Evolutionary conservation across 345 rosid species (phyloP).

Genomic region (Eucalyptus globulus): DNA sequence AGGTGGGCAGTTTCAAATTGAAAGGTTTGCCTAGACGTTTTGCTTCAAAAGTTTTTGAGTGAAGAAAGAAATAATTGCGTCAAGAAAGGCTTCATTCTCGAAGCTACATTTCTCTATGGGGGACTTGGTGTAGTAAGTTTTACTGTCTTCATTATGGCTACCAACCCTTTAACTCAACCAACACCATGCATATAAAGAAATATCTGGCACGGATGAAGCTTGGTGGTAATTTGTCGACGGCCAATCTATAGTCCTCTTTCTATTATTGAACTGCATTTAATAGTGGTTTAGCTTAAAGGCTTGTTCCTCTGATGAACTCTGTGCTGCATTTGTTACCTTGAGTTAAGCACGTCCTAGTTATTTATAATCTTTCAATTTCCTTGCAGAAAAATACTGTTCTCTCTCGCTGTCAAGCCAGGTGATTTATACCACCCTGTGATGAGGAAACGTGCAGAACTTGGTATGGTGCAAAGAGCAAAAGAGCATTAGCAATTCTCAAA

Average conservation of each 20-base stretch:
- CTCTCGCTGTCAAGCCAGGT: conserved; percentile 40
- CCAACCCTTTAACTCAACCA: not conserved
- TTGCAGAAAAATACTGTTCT: conserved; percentile 49
- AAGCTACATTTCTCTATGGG: not conserved
- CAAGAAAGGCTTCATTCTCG: not conserved
- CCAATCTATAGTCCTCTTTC: not conserved
- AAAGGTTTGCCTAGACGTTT: not conserved
- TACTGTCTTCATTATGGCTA: not conserved
- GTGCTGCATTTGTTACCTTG: not conserved
- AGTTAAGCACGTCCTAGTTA: not conserved
- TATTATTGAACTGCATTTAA: not conserved
- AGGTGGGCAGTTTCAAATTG: not conserved
- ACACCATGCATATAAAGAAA: not conserved
- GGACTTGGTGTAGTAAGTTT: not conserved
- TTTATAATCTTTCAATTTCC: not conserved
- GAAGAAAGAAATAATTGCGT: not conserved
- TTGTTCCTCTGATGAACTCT: not conserved
- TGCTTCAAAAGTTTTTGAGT: not conserved
- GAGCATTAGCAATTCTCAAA: conserved; percentile 38
- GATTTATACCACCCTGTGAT: conserved; percentile 49
- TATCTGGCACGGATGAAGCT: not conserved
- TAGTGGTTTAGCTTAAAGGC: not conserved
- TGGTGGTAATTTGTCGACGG: not conserved
- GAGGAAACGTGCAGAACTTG: conserved; percentile 45
- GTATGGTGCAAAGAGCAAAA: conserved; percentile 19